phyloP scores from a whole-genome alignment of 257 asterid genomes.

The Ilex asprella region DNA sequence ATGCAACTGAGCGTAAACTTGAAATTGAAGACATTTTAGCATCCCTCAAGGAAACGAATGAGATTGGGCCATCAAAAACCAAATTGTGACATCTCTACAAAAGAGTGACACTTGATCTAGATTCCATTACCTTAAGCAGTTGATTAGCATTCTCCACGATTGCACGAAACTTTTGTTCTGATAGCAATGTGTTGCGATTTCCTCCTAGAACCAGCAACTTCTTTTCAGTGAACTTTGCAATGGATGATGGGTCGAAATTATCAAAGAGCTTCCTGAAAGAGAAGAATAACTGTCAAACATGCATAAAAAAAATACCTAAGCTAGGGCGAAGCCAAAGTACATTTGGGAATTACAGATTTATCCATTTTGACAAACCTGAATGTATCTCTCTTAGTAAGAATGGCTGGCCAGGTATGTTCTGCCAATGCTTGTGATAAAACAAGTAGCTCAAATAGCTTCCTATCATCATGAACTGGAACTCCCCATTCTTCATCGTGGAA shows the following conservation, averaged over 20 bases:
- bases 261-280: conserved; percentile 54
- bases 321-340: neutral
- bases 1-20: no score
- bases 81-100: no score
- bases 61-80: no score
- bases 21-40: no score
- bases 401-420: conserved; percentile 65
- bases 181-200: conserved; percentile 47
- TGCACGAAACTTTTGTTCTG: conserved; percentile 74
- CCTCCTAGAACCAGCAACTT: conserved; percentile 33
- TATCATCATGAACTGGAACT: conserved; percentile 64
- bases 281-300: neutral
- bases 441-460: conserved; percentile 67
- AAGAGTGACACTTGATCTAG: neutral
- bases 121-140: conserved; percentile 48
- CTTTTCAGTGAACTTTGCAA: conserved; percentile 53
- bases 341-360: neutral
- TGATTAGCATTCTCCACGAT: conserved; percentile 67
- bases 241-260: conserved; percentile 53
- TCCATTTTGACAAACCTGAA: conserved; percentile 45
- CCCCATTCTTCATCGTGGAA: conserved; percentile 96
- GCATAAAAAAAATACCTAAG: neutral
- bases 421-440: conserved; percentile 75
- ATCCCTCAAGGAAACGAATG: no score
- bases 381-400: conserved; percentile 57